Evolutionary conservation across 495 filamentous ascomycete genomes (phyloP), one percentile per base, ranked within the genome.

Genomic region (Symbiotaphrina buchneri): DNA sequence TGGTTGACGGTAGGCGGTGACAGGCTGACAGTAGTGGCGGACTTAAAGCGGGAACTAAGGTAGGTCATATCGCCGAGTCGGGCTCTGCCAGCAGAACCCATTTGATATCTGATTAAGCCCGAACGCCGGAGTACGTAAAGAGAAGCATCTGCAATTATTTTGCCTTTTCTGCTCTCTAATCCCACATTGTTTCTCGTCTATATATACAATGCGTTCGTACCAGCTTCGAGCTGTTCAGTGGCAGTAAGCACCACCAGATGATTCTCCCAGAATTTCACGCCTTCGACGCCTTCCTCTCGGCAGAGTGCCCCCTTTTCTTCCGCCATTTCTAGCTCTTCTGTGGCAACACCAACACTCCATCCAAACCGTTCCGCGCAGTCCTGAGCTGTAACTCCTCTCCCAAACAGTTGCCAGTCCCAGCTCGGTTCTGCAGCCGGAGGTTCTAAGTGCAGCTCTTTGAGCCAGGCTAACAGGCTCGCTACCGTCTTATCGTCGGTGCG

Each of bases 311-410:
- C 87, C 39, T 63, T 69, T 48, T 90, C 78, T 47, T 82, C 83
- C 4, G 87, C 87, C 87, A 95, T 94, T 51, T 93, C 83, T 19
- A 99, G 52, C 49, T 95, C 90, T 45, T 95, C 90, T 32, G 68
- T 71, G 3, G 87, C 90, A 14, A 99, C 87, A n/a, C 90, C 90
- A 10, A 99, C 75, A 47, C 87, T 95, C 87, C 87, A 99, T 15
- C 83, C 80, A 53, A 99, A 99, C 30, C 64, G 61, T 51, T 91
- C 80, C 0, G 87, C 87, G 0, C 67, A 65, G 45, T 94, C 84
- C 41, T 85, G 74, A 5, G 84, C 82, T 3, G 82, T 95, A 16
- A 99, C 70, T 3, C 83, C 79, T 24, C 69, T 61, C 2, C 85
- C 90, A 46, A 77, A 90, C 15, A 54, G 34, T 13, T 49, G 57